These are phyloP conservation scores for Senna tora DNA, from an alignment of 306 rosid species.

Conservation along the genomic window DNA sequence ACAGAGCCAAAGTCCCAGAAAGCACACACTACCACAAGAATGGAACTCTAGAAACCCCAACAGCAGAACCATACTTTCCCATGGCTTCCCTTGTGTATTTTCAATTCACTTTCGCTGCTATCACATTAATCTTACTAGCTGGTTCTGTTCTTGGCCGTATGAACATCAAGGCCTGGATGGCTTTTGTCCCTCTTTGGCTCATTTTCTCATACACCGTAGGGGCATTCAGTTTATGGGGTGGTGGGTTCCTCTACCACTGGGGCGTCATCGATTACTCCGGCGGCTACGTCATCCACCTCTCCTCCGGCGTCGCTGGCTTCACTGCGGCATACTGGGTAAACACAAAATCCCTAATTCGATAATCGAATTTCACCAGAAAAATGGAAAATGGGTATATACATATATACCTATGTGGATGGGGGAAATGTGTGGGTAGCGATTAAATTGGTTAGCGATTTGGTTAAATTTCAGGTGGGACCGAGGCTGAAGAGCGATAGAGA, in stretches of 20 bases:
- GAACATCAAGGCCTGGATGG: constrained; percentile 57
- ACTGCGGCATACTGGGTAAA: constrained; percentile 44
- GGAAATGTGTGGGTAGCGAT: neutral
- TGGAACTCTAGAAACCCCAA: neutral
- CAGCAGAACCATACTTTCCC: neutral
- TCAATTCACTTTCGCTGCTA: constrained; percentile 50
- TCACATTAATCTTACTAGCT: constrained; percentile 35
- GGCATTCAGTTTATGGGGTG: constrained; percentile 53
- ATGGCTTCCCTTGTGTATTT: constrained; percentile 51
- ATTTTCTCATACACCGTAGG: constrained; percentile 48
- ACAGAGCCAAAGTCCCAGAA: constrained; percentile 27
- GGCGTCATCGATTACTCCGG: constrained; percentile 55
- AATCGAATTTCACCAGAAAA: neutral
- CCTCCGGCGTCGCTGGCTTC: constrained; percentile 53
- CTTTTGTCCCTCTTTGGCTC: constrained; percentile 48
- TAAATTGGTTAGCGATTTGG: neutral
- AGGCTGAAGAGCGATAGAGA: constrained; percentile 49
- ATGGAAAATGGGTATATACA: neutral
- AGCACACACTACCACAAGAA: constrained; percentile 17
- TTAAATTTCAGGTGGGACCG: constrained; percentile 44
- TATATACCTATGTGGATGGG: neutral
- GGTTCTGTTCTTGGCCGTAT: constrained; percentile 49
- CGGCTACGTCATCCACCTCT: constrained; percentile 51
- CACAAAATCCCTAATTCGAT: neutral
- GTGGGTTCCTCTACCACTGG: constrained; percentile 58